phyloP scores from a whole-genome alignment of 345 rosid species.

The Gossypium thurberi region DNA sequence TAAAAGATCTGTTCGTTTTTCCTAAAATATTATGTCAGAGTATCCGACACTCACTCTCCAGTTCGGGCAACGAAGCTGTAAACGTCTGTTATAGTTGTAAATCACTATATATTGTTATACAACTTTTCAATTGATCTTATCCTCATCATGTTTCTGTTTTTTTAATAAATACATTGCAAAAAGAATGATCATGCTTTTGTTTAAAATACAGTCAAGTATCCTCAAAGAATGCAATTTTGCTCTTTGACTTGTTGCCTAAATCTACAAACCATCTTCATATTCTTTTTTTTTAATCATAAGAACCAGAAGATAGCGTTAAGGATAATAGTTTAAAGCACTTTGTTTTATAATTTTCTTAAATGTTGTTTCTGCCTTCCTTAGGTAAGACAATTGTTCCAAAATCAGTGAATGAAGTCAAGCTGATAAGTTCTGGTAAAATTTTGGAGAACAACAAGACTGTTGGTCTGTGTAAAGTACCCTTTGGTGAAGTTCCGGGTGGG shows the following conservation, averaged over 20 bases:
- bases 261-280: neutral
- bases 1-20: neutral
- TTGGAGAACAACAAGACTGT: constrained; percentile 81
- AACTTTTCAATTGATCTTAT: neutral
- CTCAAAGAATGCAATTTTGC: neutral
- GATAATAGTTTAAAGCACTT: neutral
- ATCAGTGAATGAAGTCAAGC: constrained; percentile 70
- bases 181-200: neutral
- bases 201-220: neutral
- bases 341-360: neutral
- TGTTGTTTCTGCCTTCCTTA: constrained; percentile 13
- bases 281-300: neutral
- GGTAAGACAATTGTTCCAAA: constrained; percentile 75
- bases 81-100: neutral
- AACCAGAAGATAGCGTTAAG: neutral
- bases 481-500: constrained; percentile 60
- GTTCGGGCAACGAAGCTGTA: neutral
- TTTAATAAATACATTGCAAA: neutral
- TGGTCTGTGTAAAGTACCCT: constrained; percentile 76
- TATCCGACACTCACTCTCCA: neutral
- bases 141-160: neutral
- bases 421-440: constrained; percentile 80
- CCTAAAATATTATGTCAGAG: neutral
- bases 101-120: neutral
- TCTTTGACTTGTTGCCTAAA: neutral